Evolutionary conservation across 768 basidiomycete genomes (phyloP), one percentile per base, ranked within the genome.

Genomic region (Russula olivacea): DNA sequence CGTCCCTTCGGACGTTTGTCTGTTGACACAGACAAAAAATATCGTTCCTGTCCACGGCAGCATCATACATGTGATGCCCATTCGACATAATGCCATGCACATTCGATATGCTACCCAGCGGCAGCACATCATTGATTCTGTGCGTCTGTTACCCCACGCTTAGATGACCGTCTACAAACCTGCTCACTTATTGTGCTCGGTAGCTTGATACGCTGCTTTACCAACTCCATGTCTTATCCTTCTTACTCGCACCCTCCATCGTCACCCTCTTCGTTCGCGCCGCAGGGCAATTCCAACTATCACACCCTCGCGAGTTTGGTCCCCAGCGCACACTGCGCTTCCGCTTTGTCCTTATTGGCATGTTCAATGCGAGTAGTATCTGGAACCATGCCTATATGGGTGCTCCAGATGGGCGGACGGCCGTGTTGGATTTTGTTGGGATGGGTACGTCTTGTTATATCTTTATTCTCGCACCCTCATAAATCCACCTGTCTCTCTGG

Each of bases 381-480:
- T 88, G 85, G 82, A 75, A 74, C 40, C 90, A 92, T 68, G 76
- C 80, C 59, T 77, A 76, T 34, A 72, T 78, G 43, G 81, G 81
- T 5, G 74, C 81, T 57, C 72, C 78, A 32, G 80, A 85, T 60
- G 83, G 84, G n/a, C 78, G 85, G 68, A 76, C 81, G 11, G 74
- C 90, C 69, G 73, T 92, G 38, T 82, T 92, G 63, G 89, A 91
- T 71, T 91, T 91, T 69, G 81, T 91, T 61, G 89, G 90, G 59
- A 79, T 84, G 78, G 83, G 90, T 91, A 68, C 55, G 85, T 78
- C 32, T 9, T 30, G 3, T 32, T 56, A 38, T 14, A 36, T 9
- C n/a, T 7, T 41, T 19, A 12, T 38, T n/a, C 21, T 21, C n/a
- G n/a, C 36, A 51, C 17, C 19, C 19, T 9, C 55, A 21, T 60